Conservation (phyloP, 2,329 filamentous ascomycete genomes). For the Fusarium pseudograminearum region DNA sequence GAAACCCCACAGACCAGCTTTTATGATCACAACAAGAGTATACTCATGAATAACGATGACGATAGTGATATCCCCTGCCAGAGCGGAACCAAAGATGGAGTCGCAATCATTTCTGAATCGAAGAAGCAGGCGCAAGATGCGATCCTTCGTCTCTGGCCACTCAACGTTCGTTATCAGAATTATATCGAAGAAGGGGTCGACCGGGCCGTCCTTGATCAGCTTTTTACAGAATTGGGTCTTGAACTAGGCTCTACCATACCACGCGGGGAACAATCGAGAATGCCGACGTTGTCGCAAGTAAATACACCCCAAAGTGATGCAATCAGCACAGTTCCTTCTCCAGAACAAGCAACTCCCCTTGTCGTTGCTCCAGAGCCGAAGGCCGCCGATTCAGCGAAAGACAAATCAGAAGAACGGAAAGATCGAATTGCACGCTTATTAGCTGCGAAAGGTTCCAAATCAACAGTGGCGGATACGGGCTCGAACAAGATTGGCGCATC, state of each 20-base stretch:
- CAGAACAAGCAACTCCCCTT: neutral
- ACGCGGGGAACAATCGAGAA: neutral
- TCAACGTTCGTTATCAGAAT: slow-evolving; percentile 79
- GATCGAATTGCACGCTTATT: slow-evolving; percentile 81
- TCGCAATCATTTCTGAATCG: slow-evolving; percentile 52
- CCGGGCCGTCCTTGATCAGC: slow-evolving; percentile 67
- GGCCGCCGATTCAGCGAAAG: slow-evolving; percentile 63
- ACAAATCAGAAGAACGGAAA: slow-evolving; percentile 72
- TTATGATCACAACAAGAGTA: neutral
- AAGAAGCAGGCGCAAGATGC: slow-evolving; percentile 74
- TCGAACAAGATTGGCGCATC: slow-evolving; percentile 8
- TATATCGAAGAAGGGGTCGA: slow-evolving; percentile 81
- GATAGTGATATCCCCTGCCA: neutral
- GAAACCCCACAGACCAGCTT: slow-evolving; percentile 17
- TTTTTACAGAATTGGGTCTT: slow-evolving; percentile 78
- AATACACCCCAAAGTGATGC: neutral
- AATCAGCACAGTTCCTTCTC: neutral
- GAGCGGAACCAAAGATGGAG: neutral
- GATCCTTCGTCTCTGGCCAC: slow-evolving; percentile 71
- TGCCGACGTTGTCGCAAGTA: neutral
- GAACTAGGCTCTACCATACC: slow-evolving; percentile 50
- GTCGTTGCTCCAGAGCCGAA: neutral
- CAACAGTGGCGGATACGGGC: slow-evolving; percentile 28
- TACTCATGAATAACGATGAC: neutral
- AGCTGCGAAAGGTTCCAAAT: slow-evolving; percentile 76